A percentile compares a stretch with the other conserved stretches of the same genome.
Evolutionary conservation across 1,284 basidiomycete species (phyloP).

Genomic region (Lentinus polychrous): DNA sequence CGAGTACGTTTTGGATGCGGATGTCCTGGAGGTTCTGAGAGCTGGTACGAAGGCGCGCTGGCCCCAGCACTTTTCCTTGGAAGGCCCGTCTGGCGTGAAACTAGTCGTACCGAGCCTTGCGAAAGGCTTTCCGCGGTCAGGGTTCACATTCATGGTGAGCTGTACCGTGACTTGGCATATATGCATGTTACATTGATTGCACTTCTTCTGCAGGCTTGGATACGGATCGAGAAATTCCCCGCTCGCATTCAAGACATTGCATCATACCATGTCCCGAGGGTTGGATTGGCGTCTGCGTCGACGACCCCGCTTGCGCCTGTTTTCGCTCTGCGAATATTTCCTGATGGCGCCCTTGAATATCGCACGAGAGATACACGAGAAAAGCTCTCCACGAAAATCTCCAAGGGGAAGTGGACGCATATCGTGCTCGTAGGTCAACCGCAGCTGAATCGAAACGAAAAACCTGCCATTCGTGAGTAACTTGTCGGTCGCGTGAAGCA

Average conservation of each 20-base stretch:
- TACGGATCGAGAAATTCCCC: slow-evolving; percentile 57
- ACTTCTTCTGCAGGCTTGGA: slow-evolving; percentile 47
- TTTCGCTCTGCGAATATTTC: slow-evolving; percentile 41
- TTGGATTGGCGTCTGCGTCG: not conserved
- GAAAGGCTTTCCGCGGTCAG: slow-evolving; percentile 47
- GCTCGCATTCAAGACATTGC: slow-evolving; percentile 13
- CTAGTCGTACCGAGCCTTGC: slow-evolving; percentile 29
- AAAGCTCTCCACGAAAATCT: slow-evolving; percentile 39
- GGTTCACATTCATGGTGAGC: slow-evolving; percentile 66
- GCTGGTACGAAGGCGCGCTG: slow-evolving; percentile 63
- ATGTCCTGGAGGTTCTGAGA: slow-evolving; percentile 62
- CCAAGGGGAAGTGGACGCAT: slow-evolving; percentile 62
- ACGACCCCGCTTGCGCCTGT: slow-evolving; percentile 23
- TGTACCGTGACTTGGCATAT: not conserved
- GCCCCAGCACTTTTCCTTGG: slow-evolving; percentile 68
- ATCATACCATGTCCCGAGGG: not conserved
- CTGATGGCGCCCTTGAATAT: slow-evolving; percentile 51
- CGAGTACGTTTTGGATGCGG: slow-evolving; percentile 40
- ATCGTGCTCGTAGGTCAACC: slow-evolving; percentile 58
- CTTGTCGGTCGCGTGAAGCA: not conserved
- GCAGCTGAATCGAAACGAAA: slow-evolving; percentile 36
- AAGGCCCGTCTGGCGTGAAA: slow-evolving; percentile 42
- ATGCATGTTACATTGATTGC: slow-evolving; percentile 1
- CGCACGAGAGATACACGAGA: slow-evolving; percentile 36
- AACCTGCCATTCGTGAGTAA: slow-evolving; percentile 53